Base-by-base conservation (phyloP, 805 yeast genomes). In the Candida lessepsii region DNA sequence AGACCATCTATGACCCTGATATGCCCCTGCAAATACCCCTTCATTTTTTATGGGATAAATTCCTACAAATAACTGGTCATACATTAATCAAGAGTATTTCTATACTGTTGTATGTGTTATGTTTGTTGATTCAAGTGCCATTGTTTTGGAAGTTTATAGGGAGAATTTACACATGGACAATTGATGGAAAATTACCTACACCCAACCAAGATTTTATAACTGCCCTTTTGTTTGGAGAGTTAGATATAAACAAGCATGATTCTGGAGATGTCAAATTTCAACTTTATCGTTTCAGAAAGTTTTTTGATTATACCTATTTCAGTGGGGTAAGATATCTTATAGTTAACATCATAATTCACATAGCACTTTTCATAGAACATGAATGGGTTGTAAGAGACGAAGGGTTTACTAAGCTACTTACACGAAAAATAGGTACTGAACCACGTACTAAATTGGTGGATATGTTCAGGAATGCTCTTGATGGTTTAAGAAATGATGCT, bases 361-460 rank as follows among this genome's bases (percentile, higher is more conserved):
- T 76, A 13, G 72, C 78, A 4, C 42, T 79, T 5, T 75, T 77
- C 52, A 65, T 80, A 16, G 80, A 75, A 45, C 84, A 82, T 54
- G 89, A 83, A 49, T 80, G 84, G 78, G 83, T 84, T 11, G 76
- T 78, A 1, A 65, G 80, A 40, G 95, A 85, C 56, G 79, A 80
- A 35, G 88, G 87, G 0, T 83, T 81, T 56, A 58, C 66, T 20
- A 79, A 77, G 52, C 69, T 83, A 55, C 63, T 84, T 13, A 56
- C 71, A 39, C 76, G 70, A 46, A 75, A 73, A 43, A 75, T 85
- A 33, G 93, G 93, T 2, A 71, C 65, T 35, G 78, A 72, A 45
- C 73, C 75, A 29, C 58, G 68, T 36, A 60, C 71, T 10, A 66
- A 61, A 41, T 58, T 69, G 44, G 57, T 60, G 20, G 70, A 66